Base-by-base conservation (phyloP, 805 yeast genomes). In the Candida fluviatilis region DNA sequence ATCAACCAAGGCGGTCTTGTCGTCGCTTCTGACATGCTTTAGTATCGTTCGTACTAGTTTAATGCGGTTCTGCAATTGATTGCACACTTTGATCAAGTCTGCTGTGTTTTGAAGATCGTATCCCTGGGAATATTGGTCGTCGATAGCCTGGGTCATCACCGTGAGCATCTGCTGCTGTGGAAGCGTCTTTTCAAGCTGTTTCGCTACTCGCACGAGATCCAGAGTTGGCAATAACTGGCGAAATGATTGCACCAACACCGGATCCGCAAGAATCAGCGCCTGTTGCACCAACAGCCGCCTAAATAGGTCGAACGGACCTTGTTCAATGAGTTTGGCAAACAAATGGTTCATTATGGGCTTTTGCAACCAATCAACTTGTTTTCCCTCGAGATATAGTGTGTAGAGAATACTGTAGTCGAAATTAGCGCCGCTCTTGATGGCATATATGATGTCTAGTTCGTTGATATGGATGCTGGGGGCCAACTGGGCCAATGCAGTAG, bases 151-250 rank as follows among this genome's bases (percentile, higher is more conserved):
- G 6, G 29, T 26, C 13, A 26, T 7, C 6, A 26, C 13, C 7
- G 6, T 13, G n/a, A 26, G 15, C 29, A 26, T 7, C 6, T 26
- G 15, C 6, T 13, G 6, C n/a, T 13, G 7, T 12, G 29, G 13
- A 5, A 26, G n/a, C n/a, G 15, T 5, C 15, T 10, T 6, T 12
- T 26, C 29, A 7, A 10, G n/a, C n/a, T 13, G 29, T 12, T 26
- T 10, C 15, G 15, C 7, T 5, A 26, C 15, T 26, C 15, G 29
- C 15, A 5, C 14, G 13, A 26, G 15, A 7, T 5, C 18, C 19
- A 12, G 33, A 5, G 33, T 18, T 25, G 21, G 39, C 40, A 21
- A 37, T 40, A 37, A 40, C 44, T 25, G 10, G 33, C 31, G 10
- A 38, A n/a, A 26, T 18, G 18, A 17, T 34, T 25, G 21, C 16